Base-by-base conservation (phyloP, 306 rosid species). In the Alnus glutinosa region DNA sequence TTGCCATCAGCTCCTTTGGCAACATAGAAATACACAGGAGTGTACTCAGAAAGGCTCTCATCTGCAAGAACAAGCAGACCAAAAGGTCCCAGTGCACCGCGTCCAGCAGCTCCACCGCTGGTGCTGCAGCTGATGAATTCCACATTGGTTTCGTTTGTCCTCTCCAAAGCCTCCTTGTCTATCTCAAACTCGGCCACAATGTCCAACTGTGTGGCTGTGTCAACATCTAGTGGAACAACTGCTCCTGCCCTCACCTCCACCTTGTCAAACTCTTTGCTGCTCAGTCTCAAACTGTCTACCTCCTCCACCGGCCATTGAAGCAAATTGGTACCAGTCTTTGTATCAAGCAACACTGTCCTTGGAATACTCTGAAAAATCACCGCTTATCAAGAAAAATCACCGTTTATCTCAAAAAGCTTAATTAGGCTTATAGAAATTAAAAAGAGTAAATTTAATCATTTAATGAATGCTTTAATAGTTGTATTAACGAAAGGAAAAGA, bases 281-380 rank as follows among this genome's bases (percentile, higher is more conserved):
- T 81, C 74, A 92, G 73, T 85, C 98, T 90, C 89, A 94, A 85
- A 30, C 73, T 83, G 52, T 94, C 97, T 13, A 80, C 77, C 85
- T 94, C 97, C 61, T 70, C 86, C 71, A 94, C 92, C 37, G 98
- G 98, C 98, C 98, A 94, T 70, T 92, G 98, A 47, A 94, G 86
- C 81, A 94, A 85, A 74, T 88, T 85, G 80, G 82, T 80, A 1
- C 92, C 93, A 5, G 96, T 92, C 84, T 92, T 94, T 73, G 51
- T 80, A 49, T 94, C 97, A 47, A 90, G 84, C 50, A 34, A 8
- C 74, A 92, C 79, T 51, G 98, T 92, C 84, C 98, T 92, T 39
- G 98, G 98, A 80, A 94, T 82, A 51, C 94, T 80, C 98, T 93
- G 75, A 23, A 23, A 23, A 23, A 23, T 23, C 28, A 23, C 28